These are phyloP conservation scores for Pseudopithomyces maydicus DNA, from an alignment of 2,329 filamentous ascomycete species.

Conservation along the genomic window DNA sequence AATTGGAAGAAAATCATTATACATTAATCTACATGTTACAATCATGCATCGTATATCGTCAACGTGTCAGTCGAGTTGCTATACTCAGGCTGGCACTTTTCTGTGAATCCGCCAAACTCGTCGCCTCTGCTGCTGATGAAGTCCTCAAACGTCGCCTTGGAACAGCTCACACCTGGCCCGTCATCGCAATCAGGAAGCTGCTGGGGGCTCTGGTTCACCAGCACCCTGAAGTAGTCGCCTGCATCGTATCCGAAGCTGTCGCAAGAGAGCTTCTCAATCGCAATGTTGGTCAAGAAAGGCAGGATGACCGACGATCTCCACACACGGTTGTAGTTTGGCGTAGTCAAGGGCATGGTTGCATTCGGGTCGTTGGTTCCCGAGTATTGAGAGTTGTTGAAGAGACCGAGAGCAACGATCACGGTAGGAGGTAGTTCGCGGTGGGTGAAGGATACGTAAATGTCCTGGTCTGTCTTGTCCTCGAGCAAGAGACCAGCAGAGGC, in stretches of 20 bases:
- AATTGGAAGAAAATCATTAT: neutral
- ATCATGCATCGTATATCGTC: constrained; percentile 33
- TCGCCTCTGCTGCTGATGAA: constrained; percentile 51
- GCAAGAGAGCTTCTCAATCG: constrained; percentile 69
- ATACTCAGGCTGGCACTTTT: constrained; percentile 50
- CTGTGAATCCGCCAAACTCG: constrained; percentile 50
- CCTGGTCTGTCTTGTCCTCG: constrained; percentile 54
- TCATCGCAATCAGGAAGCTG: constrained; percentile 54
- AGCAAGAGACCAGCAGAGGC: constrained; percentile 60
- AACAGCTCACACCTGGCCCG: constrained; percentile 59
- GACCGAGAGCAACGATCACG: constrained; percentile 68
- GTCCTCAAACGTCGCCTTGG: constrained; percentile 47
- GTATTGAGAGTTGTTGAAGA: constrained; percentile 71
- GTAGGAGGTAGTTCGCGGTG: constrained; percentile 72
- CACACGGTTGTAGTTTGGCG: constrained; percentile 66
- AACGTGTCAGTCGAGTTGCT: constrained; percentile 50
- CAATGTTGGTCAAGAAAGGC: constrained; percentile 70
- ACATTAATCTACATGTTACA: constrained; percentile 10
- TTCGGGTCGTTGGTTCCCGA: constrained; percentile 60
- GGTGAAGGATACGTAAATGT: constrained; percentile 71
- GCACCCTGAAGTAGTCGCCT: constrained; percentile 58
- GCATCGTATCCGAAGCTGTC: constrained; percentile 59
- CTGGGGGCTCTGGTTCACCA: constrained; percentile 59
- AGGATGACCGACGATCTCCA: constrained; percentile 69
- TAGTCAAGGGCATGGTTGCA: constrained; percentile 66